Base-by-base conservation (phyloP, 257 asterid species). In the Solanum etuberosum region DNA sequence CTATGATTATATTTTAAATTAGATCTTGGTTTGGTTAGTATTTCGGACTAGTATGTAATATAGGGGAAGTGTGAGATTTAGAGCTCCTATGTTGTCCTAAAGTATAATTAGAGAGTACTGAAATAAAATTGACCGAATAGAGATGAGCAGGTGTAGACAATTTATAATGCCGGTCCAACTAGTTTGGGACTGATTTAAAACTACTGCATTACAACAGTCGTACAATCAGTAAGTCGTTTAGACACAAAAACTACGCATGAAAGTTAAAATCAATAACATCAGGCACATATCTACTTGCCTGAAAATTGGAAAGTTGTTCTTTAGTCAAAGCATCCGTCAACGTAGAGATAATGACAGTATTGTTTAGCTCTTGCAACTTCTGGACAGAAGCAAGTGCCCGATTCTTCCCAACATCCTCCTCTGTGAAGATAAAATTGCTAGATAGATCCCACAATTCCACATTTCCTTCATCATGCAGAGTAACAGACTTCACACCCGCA, bases 401-500 rank as follows among this genome's bases (percentile, higher is more conserved):
- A 90, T 96, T 96, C 92, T 93, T 95, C 32, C 99, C 98, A 90
- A 95, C 54, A 90, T 96, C 99, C 67, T 89, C 92, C 92, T 96
- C 98, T 5, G 98, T 89, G 92, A 95, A 96, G 86, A 93, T 77
- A 89, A 96, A 96, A 92, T 93, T 96, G 91, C 99, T 91, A 35
- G 98, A 96, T 91, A 96, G 90, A 89, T 96, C 99, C 99, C 99
- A 96, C 87, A 96, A 87, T 82, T 96, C 98, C 85, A 96, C 97
- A 14, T 89, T 83, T 34, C 96, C 95, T 92, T 96, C 98, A 87
- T 96, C 99, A 21, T 96, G 98, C 93, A 96, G 89, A 9, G 97
- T 94, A 91, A 96, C 98, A 68, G 99, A 96, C 93, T 95, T 96
- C 87, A 96, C 98, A 80, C 99, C 99, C 73, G 98, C 99, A 86